Evolutionary conservation across 75 land plant genomes (phyloP), one percentile per base, ranked within the genome.

Genomic region (Cunninghamia lanceolata): DNA sequence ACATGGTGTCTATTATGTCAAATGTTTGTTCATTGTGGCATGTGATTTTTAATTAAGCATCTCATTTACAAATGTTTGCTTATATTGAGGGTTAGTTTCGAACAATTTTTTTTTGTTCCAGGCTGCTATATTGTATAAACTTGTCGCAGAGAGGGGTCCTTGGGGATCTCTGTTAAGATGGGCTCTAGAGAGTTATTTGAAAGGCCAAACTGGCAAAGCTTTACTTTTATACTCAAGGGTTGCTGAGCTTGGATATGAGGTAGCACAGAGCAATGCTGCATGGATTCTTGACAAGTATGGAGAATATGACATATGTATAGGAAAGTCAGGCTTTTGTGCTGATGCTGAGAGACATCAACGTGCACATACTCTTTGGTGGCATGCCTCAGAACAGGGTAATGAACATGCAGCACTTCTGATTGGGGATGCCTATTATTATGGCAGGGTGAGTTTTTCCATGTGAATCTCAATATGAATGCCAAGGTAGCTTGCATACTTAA

Each of bases 381-480:
- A 95, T 88, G 99, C 99, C 28, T 95, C 99, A 71, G 99, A 98
- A 82, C 99, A 98, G 93, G 99, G 99, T 19, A 98, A 98, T 88
- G 99, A 96, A 80, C 96, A 98, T 95, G 99, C 99, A 68, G 99
- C 99, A 32, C 85, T 98, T 83, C 89, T 98, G 34, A 96, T 98
- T 88, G 99, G 99, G 45, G 99, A 98, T 95, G 99, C 99, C 34
- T 98, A 96, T 89, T 98, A 94, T 88, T 98, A 96, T 91, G 99
- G 99, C 46, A 90, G 95, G 93, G 96, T 94, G 77, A 80, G 91
- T 80, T 54, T 59, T 40, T 34, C 34, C 3, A 4, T 17, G 38
- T 13, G 45, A 39, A 70, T 25, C 15, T 80, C 47, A 43, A 80
- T n/a, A 80, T 42, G 82, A n/a, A 80, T 79, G 84, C 50, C 81